phyloP scores from a whole-genome alignment of 257 asterid species.

The Solanum pennellii region DNA sequence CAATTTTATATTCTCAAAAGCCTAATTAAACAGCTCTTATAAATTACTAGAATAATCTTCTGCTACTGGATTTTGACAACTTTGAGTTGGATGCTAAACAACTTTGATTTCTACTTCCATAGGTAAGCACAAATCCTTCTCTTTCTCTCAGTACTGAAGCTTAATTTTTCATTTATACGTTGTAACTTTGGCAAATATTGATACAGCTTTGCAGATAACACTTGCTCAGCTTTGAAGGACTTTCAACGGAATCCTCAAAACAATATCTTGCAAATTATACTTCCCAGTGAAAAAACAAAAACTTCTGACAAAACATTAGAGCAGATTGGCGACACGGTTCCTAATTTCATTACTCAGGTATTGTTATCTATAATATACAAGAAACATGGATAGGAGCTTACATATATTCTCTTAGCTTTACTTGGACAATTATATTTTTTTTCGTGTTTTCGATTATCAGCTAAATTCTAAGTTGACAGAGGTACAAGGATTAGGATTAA shows the following conservation, averaged over 20 bases:
- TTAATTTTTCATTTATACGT: not conserved
- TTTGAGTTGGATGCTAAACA: constrained; percentile 35
- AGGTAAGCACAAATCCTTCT: constrained; percentile 20
- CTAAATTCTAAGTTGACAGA: no score
- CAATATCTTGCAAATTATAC: constrained; percentile 22
- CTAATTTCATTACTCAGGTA: constrained; percentile 36
- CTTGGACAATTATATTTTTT: no score
- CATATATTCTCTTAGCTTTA: no score
- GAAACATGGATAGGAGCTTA: no score
- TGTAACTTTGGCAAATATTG: not conserved
- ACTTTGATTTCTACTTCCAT: constrained; percentile 34
- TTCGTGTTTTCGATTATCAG: no score
- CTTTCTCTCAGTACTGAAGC: not conserved
- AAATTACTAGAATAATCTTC: constrained; percentile 26
- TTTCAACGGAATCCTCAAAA: constrained; percentile 26
- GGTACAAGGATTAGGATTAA: no score
- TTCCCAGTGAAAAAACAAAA: constrained; percentile 29
- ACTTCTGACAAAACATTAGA: constrained; percentile 8
- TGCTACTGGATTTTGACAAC: constrained; percentile 44
- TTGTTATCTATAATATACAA: not conserved
- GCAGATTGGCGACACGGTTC: constrained; percentile 31
- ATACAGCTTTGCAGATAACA: constrained; percentile 34
- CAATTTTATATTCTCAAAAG: not conserved
- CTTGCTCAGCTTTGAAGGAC: constrained; percentile 30
- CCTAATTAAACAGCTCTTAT: not conserved